Base-by-base conservation (phyloP, 1,284 basidiomycete genomes). In the Peniophora sp. region DNA sequence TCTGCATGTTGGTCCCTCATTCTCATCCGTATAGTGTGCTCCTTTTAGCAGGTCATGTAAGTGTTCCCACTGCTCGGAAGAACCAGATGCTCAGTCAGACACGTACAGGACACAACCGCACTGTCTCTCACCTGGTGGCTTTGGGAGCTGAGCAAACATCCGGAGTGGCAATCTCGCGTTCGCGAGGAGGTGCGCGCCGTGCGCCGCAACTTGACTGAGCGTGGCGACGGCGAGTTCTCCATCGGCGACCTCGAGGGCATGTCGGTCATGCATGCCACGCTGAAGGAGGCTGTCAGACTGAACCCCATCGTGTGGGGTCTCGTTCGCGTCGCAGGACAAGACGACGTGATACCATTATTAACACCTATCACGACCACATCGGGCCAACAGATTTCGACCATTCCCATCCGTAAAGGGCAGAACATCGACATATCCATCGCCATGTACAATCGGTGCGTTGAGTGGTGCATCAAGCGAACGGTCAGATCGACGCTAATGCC, bases 231-330 rank as follows among this genome's bases (percentile, higher is more conserved):
- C 15, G 51, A 56, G n/a, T 52, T 57, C 46, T 46, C 49, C 3
- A 47, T 64, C 17, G 52, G 74, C 0, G 83, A 78, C 60, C 71
- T 86, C 18, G 78, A 85, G 55, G 76, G 79, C 0, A 73, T 86
- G n/a, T 20, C 52, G 11, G 44, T 41, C 11, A 54, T 49, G 23
- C 51, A 55, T n/a, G 55, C 55, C 0, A 42, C 53, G 6, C 37
- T 56, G 27, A 54, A 56, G 51, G 74, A 76, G 55, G 58, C 65
- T 0, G 61, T 75, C 11, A 64, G 74, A 1, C 57, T 68, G 48
- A 66, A 71, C 50, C 64, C 72, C 0, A 64, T 69, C 3, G 64
- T 64, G 5, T 53, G 59, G 9, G 47, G 61, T n/a, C 62, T 68
- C 8, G 52, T 57, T 11, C 62, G 70, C 14, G 52, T 58, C 2